phyloP scores from a whole-genome alignment of 108 stramenopile genomes.

The Conticribra guillardii region DNA sequence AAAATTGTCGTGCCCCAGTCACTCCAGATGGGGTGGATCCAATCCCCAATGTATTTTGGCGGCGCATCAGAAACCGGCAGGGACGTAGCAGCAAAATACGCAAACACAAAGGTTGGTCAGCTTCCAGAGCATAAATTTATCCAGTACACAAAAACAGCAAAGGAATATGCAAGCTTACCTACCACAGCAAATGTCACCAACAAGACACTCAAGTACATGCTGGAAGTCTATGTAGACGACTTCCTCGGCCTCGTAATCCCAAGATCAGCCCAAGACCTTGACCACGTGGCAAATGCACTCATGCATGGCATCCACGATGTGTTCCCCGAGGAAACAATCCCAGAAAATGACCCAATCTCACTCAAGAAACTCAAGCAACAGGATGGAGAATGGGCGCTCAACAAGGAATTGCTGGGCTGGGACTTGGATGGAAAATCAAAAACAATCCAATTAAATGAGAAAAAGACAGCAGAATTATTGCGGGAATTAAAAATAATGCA shows the following conservation, averaged over 20 bases:
- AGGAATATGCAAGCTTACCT: not conserved
- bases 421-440: slow-evolving; percentile 24
- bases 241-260: slow-evolving; percentile 21
- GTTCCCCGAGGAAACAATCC: too few species aligned
- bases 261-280: slow-evolving; percentile 24
- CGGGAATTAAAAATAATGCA: not conserved
- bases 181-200: too few species aligned
- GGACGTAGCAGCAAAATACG: not conserved
- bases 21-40: not conserved
- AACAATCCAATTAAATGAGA: slow-evolving; percentile 29
- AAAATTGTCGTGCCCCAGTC: not conserved
- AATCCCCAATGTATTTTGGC: not conserved
- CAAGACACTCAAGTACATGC: not conserved
- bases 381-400: slow-evolving; percentile 37
- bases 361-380: slow-evolving; percentile 44
- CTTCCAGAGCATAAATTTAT: slow-evolving; percentile 2
- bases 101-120: not conserved
- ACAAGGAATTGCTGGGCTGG: slow-evolving; percentile 49
- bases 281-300: not conserved
- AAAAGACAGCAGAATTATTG: not conserved
- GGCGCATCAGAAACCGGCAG: not conserved
- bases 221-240: slow-evolving; percentile 57
- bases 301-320: slow-evolving; percentile 13
- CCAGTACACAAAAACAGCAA: not conserved
- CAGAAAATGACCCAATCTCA: slow-evolving; percentile 52